Evolutionary conservation across 495 filamentous ascomycete species (phyloP).

Genomic region (Sordaria brevicollis): DNA sequence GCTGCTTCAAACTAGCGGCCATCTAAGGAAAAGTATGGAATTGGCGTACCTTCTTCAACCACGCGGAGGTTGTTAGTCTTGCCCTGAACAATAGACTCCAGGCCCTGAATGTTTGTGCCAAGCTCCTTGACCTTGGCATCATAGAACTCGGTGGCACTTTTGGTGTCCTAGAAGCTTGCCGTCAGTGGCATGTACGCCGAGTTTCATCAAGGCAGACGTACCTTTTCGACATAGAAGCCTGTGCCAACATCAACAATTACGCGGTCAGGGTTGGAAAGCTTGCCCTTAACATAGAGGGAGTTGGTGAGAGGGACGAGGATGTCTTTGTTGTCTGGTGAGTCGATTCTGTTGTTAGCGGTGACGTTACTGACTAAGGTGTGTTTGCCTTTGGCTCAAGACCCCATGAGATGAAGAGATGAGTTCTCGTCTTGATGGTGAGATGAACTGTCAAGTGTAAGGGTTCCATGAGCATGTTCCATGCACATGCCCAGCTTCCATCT

Average conservation of each 20-base stretch:
- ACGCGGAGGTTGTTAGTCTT: conserved; percentile 78
- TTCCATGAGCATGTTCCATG: no score
- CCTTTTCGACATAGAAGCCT: conserved; percentile 95
- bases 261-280: conserved; percentile 60
- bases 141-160: conserved; percentile 78
- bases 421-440: neutral
- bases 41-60: conserved; percentile 71
- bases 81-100: conserved; percentile 76
- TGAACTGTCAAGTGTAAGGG: no score
- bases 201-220: conserved; percentile 15
- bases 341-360: neutral
- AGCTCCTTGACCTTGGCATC: conserved; percentile 73
- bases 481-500: no score
- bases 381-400: no score
- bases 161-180: conserved; percentile 38
- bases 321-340: conserved; percentile 37
- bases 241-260: conserved; percentile 95
- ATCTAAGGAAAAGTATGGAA: neutral
- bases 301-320: conserved; percentile 87
- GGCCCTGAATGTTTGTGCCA: conserved; percentile 63
- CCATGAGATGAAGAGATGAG: no score
- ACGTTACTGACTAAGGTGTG: neutral
- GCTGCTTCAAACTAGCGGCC: neutral
- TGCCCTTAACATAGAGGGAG: conserved; percentile 86
- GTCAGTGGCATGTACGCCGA: conserved; percentile 3